phyloP scores from a whole-genome alignment of 768 basidiomycete genomes.

The Suillus ampliporus region DNA sequence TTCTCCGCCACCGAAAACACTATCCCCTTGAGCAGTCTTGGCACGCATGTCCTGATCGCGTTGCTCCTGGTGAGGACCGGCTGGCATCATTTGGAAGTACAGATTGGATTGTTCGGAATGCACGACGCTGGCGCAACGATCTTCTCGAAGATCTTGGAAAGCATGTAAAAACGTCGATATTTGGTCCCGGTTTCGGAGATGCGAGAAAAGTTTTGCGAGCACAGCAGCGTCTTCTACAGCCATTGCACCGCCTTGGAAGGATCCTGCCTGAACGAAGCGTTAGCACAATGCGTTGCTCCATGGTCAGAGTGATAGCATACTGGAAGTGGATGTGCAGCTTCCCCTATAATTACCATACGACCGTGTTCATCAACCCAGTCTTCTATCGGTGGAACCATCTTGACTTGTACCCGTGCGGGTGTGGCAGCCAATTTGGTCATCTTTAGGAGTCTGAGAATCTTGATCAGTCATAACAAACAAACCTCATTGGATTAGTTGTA shows the following conservation, averaged over 20 bases:
- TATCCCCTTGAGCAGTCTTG: slow-evolving; percentile 52
- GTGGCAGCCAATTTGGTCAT: slow-evolving; percentile 42
- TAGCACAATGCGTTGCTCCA: background rate
- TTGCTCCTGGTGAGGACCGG: slow-evolving; percentile 48
- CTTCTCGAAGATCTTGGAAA: slow-evolving; percentile 62
- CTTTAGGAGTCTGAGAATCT: slow-evolving; percentile 39
- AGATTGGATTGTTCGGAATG: slow-evolving; percentile 52
- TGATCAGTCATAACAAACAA: background rate
- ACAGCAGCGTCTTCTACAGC: slow-evolving; percentile 68
- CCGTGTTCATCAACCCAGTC: slow-evolving; percentile 55
- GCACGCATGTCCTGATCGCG: slow-evolving; percentile 50
- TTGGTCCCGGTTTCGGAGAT: slow-evolving; percentile 51
- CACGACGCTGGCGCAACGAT: slow-evolving; percentile 52
- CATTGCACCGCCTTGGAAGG: slow-evolving; percentile 55
- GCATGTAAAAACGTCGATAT: slow-evolving; percentile 57
- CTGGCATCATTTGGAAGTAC: slow-evolving; percentile 49
- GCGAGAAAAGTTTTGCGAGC: slow-evolving; percentile 62
- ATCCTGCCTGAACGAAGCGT: slow-evolving; percentile 49
- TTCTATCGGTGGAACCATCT: slow-evolving; percentile 47
- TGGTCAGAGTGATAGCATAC: slow-evolving; percentile 34
- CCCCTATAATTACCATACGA: slow-evolving; percentile 58
- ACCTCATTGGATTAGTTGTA: slow-evolving; percentile 22
- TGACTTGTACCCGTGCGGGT: slow-evolving; percentile 44
- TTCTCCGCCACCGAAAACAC: slow-evolving; percentile 38
- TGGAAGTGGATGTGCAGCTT: slow-evolving; percentile 63